Base-by-base conservation (phyloP, 495 filamentous ascomycete species). In the Paragyromitra xinjiangensis region DNA sequence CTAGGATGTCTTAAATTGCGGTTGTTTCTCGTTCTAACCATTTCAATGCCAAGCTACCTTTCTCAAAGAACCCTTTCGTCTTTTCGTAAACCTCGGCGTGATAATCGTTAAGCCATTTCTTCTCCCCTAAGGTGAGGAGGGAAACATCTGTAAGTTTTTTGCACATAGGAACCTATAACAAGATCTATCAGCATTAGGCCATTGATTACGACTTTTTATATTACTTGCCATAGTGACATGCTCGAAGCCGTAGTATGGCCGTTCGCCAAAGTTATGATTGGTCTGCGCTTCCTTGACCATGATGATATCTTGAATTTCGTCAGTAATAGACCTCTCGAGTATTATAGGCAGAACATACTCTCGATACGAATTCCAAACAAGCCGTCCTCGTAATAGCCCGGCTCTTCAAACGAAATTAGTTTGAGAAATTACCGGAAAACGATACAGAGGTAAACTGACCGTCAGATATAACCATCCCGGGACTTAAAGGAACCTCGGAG, bases 301-400 rank as follows among this genome's bases (percentile, higher is more conserved):
- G 74, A 97, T 89, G 71, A 99, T 84, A 80, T 93, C 88, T 89
- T 69, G 26, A 51, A 19, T 37, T 7, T 6, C 0, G 61, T 85
- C 37, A 84, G 81, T 65, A 16, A 42, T 11, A 64, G 42, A 19
- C 56, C 7, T 50, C 58, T 29, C 22, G 45, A n/a, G 75, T 29
- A 14, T 22, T 16, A 37, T 19, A n/a, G 29, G n/a, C 3, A 67
- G 77, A 34, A 79, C 87, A 81, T 86, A 87, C 93, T 98, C 85
- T 99, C 96, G 80, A 98, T 98, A 40, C 96, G 92, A 81, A 99
- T 97, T n/a, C 96, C 96, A 81, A 96, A 99, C 9, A 91, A 90
- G 58, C 94, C 96, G 80, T 99, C 96, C 84, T 98, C 96, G 84
- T 99, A 99, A 85, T 94, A 99, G 40, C 96, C 96, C 14, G 95